Conservation (phyloP, 768 basidiomycete genomes). For the Cyclocybe aegerita region DNA sequence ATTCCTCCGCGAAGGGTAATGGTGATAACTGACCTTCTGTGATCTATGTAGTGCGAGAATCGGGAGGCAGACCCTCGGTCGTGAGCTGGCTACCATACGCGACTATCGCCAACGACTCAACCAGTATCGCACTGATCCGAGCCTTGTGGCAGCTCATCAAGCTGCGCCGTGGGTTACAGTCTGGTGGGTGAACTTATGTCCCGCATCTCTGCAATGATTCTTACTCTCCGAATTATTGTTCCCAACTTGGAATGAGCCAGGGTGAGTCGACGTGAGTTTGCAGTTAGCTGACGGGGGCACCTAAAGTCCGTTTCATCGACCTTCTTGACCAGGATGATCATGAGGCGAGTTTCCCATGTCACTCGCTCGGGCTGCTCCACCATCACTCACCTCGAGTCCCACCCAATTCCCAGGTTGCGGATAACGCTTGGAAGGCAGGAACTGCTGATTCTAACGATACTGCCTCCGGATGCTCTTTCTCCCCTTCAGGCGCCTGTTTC, state of each 20-base stretch:
- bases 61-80: constrained; percentile 47
- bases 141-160: constrained; percentile 47
- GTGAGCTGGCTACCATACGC: constrained; percentile 54
- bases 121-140: constrained; percentile 53
- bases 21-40: neutral
- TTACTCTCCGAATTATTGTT: neutral
- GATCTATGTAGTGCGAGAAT: constrained; percentile 38
- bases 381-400: neutral
- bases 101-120: constrained; percentile 53
- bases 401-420: constrained; percentile 38
- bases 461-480: constrained; percentile 45
- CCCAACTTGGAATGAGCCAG: neutral
- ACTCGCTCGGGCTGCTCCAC: neutral
- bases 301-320: neutral
- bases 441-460: constrained; percentile 57
- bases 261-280: no score
- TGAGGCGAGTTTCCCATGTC: constrained; percentile 30
- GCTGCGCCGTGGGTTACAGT: constrained; percentile 55
- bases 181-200: constrained; percentile 31
- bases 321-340: constrained; percentile 60
- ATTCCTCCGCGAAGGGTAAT: neutral
- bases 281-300: constrained; percentile 5
- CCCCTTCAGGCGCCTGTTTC: constrained; percentile 54
- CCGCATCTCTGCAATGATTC: no score
- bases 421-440: constrained; percentile 58